A percentile compares a stretch with the other conserved stretches of the same genome.
Conservation (phyloP, 257 asterid species). For the Cordia subcordata region DNA sequence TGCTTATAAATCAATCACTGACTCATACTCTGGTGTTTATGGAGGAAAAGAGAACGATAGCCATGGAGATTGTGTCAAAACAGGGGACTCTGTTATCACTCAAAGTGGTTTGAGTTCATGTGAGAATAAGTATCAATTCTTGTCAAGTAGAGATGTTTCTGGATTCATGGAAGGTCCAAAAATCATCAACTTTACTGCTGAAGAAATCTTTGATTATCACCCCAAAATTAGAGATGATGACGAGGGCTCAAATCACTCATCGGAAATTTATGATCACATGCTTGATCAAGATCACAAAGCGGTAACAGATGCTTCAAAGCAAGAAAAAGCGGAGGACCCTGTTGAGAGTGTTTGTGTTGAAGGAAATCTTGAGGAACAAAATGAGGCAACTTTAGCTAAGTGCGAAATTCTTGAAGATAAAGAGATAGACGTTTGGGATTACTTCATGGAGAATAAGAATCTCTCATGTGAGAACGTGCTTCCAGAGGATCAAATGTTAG, state of each 20-base stretch:
- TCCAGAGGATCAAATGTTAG: slow-evolving; percentile 1
- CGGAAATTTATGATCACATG: slow-evolving; percentile 12
- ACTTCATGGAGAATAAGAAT: slow-evolving; percentile 29
- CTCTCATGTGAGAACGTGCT: slow-evolving; percentile 41
- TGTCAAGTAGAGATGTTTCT: slow-evolving; percentile 30
- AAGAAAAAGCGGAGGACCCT: slow-evolving; percentile 1
- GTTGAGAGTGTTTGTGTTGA: slow-evolving; percentile 8
- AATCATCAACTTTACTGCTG: slow-evolving; percentile 26
- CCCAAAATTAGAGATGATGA: not conserved
- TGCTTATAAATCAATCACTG: slow-evolving; percentile 18
- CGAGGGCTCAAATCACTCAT: not conserved
- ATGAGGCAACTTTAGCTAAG: slow-evolving; percentile 2
- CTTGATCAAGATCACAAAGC: slow-evolving; percentile 2
- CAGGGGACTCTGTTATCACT: slow-evolving; percentile 45
- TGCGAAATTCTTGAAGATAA: slow-evolving; percentile 10
- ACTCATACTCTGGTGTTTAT: slow-evolving; percentile 22
- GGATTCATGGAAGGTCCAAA: slow-evolving; percentile 44
- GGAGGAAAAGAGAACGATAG: slow-evolving; percentile 9
- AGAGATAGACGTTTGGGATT: slow-evolving; percentile 17
- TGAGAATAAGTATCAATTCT: slow-evolving; percentile 37
- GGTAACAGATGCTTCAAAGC: not conserved
- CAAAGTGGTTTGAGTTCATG: slow-evolving; percentile 23
- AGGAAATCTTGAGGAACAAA: slow-evolving; percentile 11
- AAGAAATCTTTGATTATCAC: slow-evolving; percentile 44
- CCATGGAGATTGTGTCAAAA: slow-evolving; percentile 11